These are phyloP conservation scores for Erythrophleum ivorense DNA, from an alignment of 331 rosid species.

Conservation along the genomic window DNA sequence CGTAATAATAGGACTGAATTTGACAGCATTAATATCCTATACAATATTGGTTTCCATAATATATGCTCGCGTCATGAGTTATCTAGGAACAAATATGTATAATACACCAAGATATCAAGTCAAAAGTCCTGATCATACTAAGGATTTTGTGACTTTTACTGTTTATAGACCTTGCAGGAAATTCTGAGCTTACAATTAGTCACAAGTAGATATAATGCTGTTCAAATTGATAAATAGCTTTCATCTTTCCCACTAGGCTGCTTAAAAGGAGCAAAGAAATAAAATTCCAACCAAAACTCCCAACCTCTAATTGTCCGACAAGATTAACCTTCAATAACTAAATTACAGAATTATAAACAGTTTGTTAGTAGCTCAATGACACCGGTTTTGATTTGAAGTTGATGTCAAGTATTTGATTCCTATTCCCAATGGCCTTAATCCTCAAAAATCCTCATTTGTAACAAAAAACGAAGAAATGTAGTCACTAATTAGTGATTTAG, in stretches of 20 bases:
- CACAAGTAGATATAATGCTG: conserved; percentile 2
- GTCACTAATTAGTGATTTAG: background rate
- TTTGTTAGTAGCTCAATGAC: too few relatives aligned
- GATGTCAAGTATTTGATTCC: background rate
- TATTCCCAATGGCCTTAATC: background rate
- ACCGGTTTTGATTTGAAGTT: background rate
- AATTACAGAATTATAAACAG: background rate
- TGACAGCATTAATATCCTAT: conserved; percentile 17
- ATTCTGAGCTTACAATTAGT: too few relatives aligned
- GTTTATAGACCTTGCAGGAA: background rate
- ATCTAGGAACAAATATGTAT: background rate
- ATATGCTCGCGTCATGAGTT: background rate
- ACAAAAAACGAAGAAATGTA: background rate
- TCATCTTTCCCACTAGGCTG: conserved; percentile 31
- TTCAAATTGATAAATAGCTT: conserved; percentile 11
- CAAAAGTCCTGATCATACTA: background rate
- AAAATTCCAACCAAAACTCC: conserved; percentile 15
- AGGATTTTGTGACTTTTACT: background rate
- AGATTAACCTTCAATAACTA: background rate
- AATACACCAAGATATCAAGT: background rate
- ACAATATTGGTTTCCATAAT: background rate
- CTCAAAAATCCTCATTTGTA: background rate
- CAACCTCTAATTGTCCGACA: background rate
- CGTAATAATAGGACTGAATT: background rate
- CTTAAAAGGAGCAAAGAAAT: background rate